A percentile compares a stretch with the other conserved stretches of the same genome.
Conservation (phyloP, 805 yeast species). For the Debaryomyces tyrocola region DNA sequence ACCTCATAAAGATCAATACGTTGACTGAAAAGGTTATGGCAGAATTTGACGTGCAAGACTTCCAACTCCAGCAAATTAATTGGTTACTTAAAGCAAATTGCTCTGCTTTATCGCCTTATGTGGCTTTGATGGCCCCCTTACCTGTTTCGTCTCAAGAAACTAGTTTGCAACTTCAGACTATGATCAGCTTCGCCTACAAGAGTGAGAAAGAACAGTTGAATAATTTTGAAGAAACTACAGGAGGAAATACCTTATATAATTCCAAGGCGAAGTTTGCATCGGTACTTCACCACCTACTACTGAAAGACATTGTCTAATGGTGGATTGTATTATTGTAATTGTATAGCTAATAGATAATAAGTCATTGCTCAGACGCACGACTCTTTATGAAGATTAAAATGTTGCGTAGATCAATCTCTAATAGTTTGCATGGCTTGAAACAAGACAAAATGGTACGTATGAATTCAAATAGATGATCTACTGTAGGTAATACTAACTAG, state of each 20-base stretch:
- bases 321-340: neutral
- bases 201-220: neutral
- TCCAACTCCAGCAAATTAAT: neutral
- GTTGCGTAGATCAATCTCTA: neutral
- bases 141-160: neutral
- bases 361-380: neutral
- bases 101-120: slow-evolving; percentile 5
- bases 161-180: neutral
- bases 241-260: neutral
- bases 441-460: slow-evolving; percentile 7
- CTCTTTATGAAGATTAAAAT: neutral
- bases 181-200: neutral
- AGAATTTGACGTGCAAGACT: neutral
- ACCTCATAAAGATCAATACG: neutral
- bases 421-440: neutral
- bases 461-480: neutral
- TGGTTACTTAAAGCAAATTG: slow-evolving; percentile 10
- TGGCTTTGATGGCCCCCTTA: slow-evolving; percentile 1
- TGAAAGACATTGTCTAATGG: neutral
- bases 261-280: neutral
- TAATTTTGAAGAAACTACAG: neutral
- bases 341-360: neutral
- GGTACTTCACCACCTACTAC: neutral
- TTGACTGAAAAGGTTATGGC: neutral
- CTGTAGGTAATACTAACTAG: slow-evolving; percentile 1